Base-by-base conservation (phyloP, 1,139 yeast genomes). In the Candida smagusa region DNA sequence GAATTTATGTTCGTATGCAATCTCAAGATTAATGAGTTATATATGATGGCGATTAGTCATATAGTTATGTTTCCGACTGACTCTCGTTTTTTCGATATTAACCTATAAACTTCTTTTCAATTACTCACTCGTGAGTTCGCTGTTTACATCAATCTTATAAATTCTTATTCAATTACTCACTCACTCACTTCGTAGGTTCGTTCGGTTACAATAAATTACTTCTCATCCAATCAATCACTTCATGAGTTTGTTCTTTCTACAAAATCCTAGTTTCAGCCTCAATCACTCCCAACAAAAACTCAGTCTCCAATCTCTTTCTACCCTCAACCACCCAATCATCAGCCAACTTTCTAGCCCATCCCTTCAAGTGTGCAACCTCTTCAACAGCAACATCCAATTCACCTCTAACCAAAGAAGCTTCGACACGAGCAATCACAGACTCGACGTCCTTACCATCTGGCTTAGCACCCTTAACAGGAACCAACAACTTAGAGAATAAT, bases 271-370 rank as follows among this genome's bases (percentile, higher is more conserved):
- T 56, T 59, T 83, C 89, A 38, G 81, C 70, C 40, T 79, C 79
- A 47, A 84, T 66, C 41, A 82, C 66, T 45, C 75, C 79, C 39
- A 88, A 73, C 56, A 90, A 70, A 52, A 89, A 84, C 63, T 89
- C 94, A 34, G 85, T 78, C 66, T 90, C 97, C 49, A 89, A 72
- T 59, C 95, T 81, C 68, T 81, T 84, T 71, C 97, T 81, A 34
- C 95, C 90, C 59, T 87, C 94, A 31, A 68, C 65, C 29, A 94
- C 79, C 97, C 97, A 92, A 60, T 88, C 97, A 49, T 81, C 79
- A 30, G 97, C 95, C 51, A 92, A 74, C 54, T 77, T 78, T 72
- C 95, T 83, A 31, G 95, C 79, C 96, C 96, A 88, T 28, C 98
- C 98, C 63, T 86, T 85, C 61, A 94, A 76, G 48, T 79, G 76